Percentiles rank a stretch among this genome's conserved stretches.
These are phyloP conservation scores for Exophiala sideris DNA, from an alignment of 2,329 filamentous ascomycete species.

Conservation along the genomic window DNA sequence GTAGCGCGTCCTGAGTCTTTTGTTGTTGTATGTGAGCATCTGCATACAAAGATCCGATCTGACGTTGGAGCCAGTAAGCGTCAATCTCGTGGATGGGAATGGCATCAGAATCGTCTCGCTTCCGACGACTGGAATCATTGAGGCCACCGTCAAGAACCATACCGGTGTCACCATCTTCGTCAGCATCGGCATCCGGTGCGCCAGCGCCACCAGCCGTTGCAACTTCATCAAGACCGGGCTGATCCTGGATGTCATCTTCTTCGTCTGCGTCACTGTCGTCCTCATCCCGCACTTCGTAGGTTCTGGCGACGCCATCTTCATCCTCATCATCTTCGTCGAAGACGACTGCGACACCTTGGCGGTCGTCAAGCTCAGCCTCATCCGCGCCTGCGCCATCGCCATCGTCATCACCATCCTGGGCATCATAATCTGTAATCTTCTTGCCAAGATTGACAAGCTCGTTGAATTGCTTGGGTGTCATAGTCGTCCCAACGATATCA, in stretches of 20 bases:
- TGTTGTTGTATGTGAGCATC: conserved; percentile 92
- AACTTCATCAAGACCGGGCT: conserved; percentile 49
- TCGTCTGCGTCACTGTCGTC: conserved; percentile 71
- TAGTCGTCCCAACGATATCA: conserved; percentile 78
- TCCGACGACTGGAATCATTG: conserved; percentile 44
- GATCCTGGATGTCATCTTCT: conserved; percentile 66
- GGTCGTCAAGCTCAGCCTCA: conserved; percentile 79
- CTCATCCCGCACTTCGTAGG: conserved; percentile 80
- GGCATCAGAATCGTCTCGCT: conserved; percentile 49
- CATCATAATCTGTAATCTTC: conserved; percentile 98
- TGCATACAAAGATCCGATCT: conserved; percentile 82
- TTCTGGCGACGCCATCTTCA: conserved; percentile 72
- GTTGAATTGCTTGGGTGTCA: conserved; percentile 90
- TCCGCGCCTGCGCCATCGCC: conserved; percentile 64
- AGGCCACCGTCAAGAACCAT: conserved; percentile 76
- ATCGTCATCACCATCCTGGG: conserved; percentile 90
- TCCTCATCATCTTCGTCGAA: conserved; percentile 90
- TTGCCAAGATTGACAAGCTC: conserved; percentile 94
- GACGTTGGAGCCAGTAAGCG: conserved; percentile 92
- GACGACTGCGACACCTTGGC: conserved; percentile 94
- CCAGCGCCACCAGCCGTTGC: conserved; percentile 48
- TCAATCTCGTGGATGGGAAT: conserved; percentile 88
- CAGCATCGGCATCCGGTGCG: conserved; percentile 40
- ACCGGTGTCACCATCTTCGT: conserved; percentile 54
- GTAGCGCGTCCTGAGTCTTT: conserved; percentile 80